Evolutionary conservation across 2,329 filamentous ascomycete species (phyloP).

Genomic region (Sphaerulina vaccinii): DNA sequence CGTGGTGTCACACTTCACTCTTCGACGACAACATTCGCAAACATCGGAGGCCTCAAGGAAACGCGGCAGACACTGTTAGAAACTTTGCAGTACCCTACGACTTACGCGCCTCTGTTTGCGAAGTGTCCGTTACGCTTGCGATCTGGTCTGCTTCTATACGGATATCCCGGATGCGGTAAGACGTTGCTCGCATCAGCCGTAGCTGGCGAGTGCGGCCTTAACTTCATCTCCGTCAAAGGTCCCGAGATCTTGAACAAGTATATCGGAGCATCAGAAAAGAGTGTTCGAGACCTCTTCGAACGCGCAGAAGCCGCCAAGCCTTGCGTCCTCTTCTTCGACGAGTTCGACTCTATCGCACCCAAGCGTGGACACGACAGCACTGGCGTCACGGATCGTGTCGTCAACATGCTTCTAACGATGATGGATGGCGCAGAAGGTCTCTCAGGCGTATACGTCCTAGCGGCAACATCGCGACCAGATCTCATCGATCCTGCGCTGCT

Average conservation of each 20-base stretch:
- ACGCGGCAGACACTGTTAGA: constrained; percentile 91
- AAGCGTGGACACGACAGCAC: constrained; percentile 97
- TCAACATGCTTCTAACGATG: constrained; percentile 96
- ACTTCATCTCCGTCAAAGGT: constrained; percentile 98
- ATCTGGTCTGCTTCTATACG: constrained; percentile 88
- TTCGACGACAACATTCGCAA: constrained; percentile 86
- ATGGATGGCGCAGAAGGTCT: constrained; percentile 98
- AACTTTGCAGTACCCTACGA: constrained; percentile 94
- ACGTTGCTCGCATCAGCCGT: constrained; percentile 93
- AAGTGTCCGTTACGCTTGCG: constrained; percentile 92
- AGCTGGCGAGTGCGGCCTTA: constrained; percentile 95
- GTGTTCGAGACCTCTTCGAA: constrained; percentile 91
- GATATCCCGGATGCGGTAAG: constrained; percentile 94
- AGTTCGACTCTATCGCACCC: constrained; percentile 96
- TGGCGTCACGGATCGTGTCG: constrained; percentile 96
- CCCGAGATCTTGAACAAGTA: constrained; percentile 99
- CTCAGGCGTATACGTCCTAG: constrained; percentile 91
- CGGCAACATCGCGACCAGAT: constrained; percentile 89
- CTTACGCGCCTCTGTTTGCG: constrained; percentile 95
- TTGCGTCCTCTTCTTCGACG: constrained; percentile 96
- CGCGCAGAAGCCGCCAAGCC: constrained; percentile 85
- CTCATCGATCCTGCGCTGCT: constrained; percentile 92
- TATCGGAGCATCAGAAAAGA: constrained; percentile 96
- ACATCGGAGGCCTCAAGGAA: constrained; percentile 82
- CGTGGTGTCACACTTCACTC: constrained; percentile 92